Conservation (phyloP, 257 asterid species). For the Capsicum rhomboideum region DNA sequence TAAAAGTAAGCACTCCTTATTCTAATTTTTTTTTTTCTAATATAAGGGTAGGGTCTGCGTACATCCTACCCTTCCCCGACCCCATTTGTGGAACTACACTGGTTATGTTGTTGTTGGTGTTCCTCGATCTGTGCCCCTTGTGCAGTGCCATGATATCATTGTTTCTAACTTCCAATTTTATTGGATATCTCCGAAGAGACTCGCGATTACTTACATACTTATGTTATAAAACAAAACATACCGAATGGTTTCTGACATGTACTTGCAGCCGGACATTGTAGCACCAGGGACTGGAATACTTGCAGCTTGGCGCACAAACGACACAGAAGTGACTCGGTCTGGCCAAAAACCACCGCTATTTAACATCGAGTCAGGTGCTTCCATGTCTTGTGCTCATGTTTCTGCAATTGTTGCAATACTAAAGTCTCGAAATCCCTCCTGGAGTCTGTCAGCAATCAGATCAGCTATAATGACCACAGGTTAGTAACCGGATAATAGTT, state of each 20-base stretch:
- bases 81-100: no score
- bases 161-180: no score
- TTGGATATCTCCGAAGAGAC: no score
- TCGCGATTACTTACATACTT: no score
- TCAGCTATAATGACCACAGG: not conserved
- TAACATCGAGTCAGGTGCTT: not conserved
- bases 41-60: no score
- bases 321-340: not conserved
- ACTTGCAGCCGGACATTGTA: not conserved
- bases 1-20: not conserved
- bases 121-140: not conserved
- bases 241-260: not conserved
- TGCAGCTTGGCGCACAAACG: not conserved
- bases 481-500: not conserved
- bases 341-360: not conserved
- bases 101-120: no score
- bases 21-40: not conserved
- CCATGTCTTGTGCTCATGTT: not conserved
- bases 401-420: not conserved
- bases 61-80: no score
- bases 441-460: not conserved
- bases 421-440: not conserved
- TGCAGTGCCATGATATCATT: not conserved
- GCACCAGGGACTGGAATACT: not conserved
- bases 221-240: no score